Conservation (phyloP, 768 basidiomycete species). For the Mycena galericulata region DNA sequence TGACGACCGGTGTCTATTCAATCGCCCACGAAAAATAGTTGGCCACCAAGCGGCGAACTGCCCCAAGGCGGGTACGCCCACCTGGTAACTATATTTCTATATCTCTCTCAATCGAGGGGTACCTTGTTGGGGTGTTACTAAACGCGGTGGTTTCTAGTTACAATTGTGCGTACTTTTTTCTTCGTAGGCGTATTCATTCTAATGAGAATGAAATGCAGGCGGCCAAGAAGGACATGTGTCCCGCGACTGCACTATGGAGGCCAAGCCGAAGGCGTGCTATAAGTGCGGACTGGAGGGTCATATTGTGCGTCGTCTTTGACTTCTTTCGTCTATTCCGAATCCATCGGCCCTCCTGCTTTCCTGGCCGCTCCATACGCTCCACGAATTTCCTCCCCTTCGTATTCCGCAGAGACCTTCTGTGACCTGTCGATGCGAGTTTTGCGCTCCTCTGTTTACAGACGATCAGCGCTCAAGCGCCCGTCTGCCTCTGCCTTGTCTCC, state of each 20-base stretch:
- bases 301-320: conserved; percentile 69
- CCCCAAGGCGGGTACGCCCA: conserved; percentile 89
- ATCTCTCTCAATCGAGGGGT: no score
- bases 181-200: not conserved
- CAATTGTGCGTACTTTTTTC: conserved; percentile 60
- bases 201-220: conserved; percentile 9
- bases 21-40: conserved; percentile 56
- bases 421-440: no score
- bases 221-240: conserved; percentile 87
- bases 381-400: no score
- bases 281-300: conserved; percentile 88
- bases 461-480: no score
- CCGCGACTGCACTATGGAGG: conserved; percentile 81
- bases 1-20: no score
- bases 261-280: conserved; percentile 91
- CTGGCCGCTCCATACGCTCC: no score
- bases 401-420: no score
- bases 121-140: conserved; percentile 15
- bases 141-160: conserved; percentile 60
- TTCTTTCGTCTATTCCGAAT: no score
- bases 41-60: conserved; percentile 89
- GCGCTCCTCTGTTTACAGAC: no score
- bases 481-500: no score
- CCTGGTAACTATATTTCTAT: conserved; percentile 69
- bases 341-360: no score